Evolutionary conservation across 805 yeast genomes (phyloP).

Genomic region (Metschnikowia santaceciliae): DNA sequence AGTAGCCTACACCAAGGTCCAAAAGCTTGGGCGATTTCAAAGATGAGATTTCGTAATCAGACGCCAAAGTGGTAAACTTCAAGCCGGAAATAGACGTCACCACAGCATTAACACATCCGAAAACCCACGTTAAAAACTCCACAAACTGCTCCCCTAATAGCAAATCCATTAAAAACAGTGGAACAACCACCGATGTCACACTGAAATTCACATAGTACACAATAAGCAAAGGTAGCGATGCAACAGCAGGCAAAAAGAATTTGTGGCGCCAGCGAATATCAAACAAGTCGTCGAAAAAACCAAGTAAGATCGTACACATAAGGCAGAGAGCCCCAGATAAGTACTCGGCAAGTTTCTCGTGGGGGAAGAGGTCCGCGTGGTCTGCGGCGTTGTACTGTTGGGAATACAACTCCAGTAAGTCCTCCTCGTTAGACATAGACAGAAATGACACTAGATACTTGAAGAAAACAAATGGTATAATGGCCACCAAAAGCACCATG

Average conservation of each 20-base stretch:
- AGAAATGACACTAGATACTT: slow-evolving; percentile 55
- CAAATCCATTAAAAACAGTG: slow-evolving; percentile 52
- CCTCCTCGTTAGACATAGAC: slow-evolving; percentile 33
- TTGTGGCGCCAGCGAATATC: slow-evolving; percentile 98
- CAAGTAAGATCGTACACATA: slow-evolving; percentile 78
- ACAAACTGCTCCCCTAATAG: slow-evolving; percentile 27
- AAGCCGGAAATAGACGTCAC: slow-evolving; percentile 35
- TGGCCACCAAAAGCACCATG: slow-evolving; percentile 72
- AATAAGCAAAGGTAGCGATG: slow-evolving; percentile 83
- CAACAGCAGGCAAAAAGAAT: slow-evolving; percentile 91
- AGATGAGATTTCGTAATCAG: slow-evolving; percentile 30
- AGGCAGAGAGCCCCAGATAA: slow-evolving; percentile 80
- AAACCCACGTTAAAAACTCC: slow-evolving; percentile 18
- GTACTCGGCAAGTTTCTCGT: slow-evolving; percentile 77
- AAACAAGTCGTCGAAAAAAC: slow-evolving; percentile 90
- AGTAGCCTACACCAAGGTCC: slow-evolving; percentile 78
- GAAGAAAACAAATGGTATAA: slow-evolving; percentile 85
- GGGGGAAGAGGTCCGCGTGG: slow-evolving; percentile 57
- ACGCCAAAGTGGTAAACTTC: slow-evolving; percentile 33
- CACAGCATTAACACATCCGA: slow-evolving; percentile 28
- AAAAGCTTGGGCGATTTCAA: slow-evolving; percentile 45
- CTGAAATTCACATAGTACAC: slow-evolving; percentile 94
- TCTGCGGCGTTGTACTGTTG: slow-evolving; percentile 32
- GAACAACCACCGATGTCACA: slow-evolving; percentile 81
- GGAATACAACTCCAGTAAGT: slow-evolving; percentile 29